phyloP scores from a whole-genome alignment of 108 stramenopile genomes.

The Cyclotella baltica region DNA sequence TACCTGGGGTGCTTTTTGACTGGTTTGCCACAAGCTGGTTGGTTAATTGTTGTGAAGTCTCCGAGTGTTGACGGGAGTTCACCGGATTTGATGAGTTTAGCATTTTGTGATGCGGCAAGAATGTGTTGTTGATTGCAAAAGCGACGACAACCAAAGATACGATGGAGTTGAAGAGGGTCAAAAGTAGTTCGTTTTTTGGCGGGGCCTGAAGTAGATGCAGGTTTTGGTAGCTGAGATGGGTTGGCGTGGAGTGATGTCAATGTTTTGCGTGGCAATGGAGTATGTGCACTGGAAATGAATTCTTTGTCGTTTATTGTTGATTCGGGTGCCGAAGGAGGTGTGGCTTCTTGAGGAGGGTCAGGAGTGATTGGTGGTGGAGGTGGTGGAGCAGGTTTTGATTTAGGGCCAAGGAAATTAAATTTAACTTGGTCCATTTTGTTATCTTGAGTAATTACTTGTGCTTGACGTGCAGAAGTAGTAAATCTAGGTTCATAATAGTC shows the following conservation, averaged over 20 bases:
- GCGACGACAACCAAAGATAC: slow-evolving; percentile 10
- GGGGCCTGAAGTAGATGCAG: neutral
- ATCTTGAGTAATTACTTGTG: neutral
- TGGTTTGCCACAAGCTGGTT: neutral
- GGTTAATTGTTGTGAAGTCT: slow-evolving; percentile 15
- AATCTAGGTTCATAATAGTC: slow-evolving; percentile 1
- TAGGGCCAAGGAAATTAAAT: neutral
- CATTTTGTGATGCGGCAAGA: slow-evolving; percentile 5
- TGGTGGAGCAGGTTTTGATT: no score
- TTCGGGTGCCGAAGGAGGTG: neutral
- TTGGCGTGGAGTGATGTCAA: slow-evolving; percentile 6
- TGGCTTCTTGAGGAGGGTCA: no score
- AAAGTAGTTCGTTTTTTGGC: slow-evolving; percentile 11
- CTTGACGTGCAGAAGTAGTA: neutral
- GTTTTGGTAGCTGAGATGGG: neutral
- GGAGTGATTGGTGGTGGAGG: no score
- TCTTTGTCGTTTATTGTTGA: neutral
- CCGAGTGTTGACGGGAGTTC: slow-evolving; percentile 2
- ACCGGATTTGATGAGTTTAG: slow-evolving; percentile 2
- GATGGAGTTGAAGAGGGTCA: slow-evolving; percentile 16
- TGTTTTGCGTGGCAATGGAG: neutral
- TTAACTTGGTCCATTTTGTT: neutral
- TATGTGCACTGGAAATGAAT: neutral
- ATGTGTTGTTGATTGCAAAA: slow-evolving; percentile 25
- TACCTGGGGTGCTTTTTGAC: neutral